Conservation (phyloP, 176 grass and related monocot genomes). For the Musa itinerans region DNA sequence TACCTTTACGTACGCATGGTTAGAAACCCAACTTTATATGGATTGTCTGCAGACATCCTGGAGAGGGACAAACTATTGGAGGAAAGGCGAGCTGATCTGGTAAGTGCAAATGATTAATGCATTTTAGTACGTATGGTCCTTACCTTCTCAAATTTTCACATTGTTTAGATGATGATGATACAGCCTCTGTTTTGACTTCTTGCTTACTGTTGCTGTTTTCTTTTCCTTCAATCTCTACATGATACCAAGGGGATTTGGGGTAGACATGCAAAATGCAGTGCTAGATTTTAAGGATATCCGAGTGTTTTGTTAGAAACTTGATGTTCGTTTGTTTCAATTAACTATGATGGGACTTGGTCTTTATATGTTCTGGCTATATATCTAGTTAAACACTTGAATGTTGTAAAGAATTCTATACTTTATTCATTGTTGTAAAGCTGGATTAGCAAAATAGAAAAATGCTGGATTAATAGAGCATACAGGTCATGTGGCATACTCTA, state of each 20-base stretch:
- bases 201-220: neutral
- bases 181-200: neutral
- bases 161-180: neutral
- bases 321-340: no score
- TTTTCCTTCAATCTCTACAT: neutral
- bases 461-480: no score
- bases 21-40: slow-evolving; percentile 84
- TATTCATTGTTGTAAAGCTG: no score
- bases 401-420: no score
- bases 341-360: no score
- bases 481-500: no score
- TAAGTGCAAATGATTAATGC: slow-evolving; percentile 29
- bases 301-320: no score
- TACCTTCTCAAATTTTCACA: neutral
- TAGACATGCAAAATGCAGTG: neutral
- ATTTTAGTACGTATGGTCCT: neutral
- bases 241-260: neutral
- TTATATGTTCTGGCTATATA: no score
- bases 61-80: slow-evolving; percentile 70
- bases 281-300: neutral
- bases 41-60: slow-evolving; percentile 63
- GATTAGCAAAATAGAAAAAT: no score
- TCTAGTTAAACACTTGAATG: no score
- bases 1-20: slow-evolving; percentile 90
- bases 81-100: slow-evolving; percentile 91